Conservation (phyloP, 306 rosid genomes). For the Arachis stenosperma region DNA sequence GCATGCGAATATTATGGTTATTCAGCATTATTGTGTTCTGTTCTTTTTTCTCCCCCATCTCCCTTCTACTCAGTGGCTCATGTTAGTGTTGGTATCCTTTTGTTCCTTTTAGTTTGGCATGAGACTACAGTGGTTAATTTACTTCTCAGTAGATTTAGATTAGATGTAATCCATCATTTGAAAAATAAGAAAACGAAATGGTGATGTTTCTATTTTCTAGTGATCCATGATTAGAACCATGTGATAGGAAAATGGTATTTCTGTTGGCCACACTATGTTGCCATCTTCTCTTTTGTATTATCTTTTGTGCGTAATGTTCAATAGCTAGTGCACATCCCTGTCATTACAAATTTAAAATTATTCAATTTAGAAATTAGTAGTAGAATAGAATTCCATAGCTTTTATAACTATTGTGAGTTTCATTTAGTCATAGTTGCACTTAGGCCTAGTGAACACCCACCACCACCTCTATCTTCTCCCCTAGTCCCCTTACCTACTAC, state of each 20-base stretch:
- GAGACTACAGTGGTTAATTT: not conserved
- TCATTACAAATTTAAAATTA: not conserved
- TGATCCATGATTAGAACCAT: not conserved
- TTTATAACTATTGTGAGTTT: not conserved
- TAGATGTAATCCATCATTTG: not conserved
- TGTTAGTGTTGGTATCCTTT: too few relatives aligned
- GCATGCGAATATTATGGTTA: too few relatives aligned
- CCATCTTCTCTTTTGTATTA: constrained; percentile 13
- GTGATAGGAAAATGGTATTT: not conserved
- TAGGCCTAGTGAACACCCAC: constrained; percentile 3
- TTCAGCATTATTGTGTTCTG: too few relatives aligned
- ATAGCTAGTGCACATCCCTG: constrained; percentile 22
- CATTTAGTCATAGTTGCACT: constrained; percentile 11
- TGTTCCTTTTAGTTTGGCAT: too few relatives aligned
- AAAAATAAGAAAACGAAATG: too few relatives aligned
- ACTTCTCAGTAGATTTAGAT: not conserved
- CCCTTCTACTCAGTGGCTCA: too few relatives aligned
- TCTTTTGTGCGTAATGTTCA: constrained; percentile 6
- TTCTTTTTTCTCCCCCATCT: too few relatives aligned
- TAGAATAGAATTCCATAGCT: not conserved
- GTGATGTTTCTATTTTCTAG: not conserved
- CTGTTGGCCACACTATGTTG: constrained; percentile 17
- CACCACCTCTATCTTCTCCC: constrained; percentile 17
- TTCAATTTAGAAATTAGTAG: not conserved
- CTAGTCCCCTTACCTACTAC: constrained; percentile 5